Percentiles rank a stretch among this genome's conserved stretches.
These are phyloP conservation scores for Eimeria brunetti DNA, from an alignment of 169 alveolate species.

Conservation along the genomic window DNA sequence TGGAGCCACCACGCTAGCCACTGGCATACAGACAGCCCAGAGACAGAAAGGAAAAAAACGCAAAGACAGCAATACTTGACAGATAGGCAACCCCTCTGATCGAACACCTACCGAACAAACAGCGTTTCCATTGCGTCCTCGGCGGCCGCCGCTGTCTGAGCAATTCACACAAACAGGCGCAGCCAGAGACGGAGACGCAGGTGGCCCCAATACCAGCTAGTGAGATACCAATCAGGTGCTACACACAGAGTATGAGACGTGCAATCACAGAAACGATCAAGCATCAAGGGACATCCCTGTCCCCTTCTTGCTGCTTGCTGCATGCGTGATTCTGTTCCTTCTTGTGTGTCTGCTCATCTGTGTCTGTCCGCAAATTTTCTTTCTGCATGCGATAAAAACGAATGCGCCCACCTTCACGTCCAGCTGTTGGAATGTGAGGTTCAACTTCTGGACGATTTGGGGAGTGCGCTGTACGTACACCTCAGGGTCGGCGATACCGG, in stretches of 20 bases:
- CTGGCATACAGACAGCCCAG: not conserved
- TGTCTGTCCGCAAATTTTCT: not conserved
- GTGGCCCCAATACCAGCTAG: not conserved
- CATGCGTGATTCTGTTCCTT: not conserved
- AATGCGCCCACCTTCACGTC: constrained; percentile 18
- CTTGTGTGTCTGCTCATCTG: not conserved
- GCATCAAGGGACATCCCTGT: too few species aligned
- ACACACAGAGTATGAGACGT: not conserved
- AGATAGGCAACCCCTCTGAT: not conserved
- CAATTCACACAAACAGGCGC: not conserved
- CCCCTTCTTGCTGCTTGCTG: not conserved
- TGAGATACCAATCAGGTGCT: not conserved
- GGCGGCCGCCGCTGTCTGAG: constrained; percentile 33
- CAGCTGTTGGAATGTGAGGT: constrained; percentile 34
- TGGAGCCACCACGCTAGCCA: not conserved
- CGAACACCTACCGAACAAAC: constrained; percentile 20
- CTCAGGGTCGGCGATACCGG: constrained; percentile 39
- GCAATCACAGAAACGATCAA: too few species aligned
- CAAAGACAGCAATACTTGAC: not conserved
- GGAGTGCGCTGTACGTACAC: constrained; percentile 32
- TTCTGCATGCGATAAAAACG: not conserved
- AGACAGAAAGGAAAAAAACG: not conserved
- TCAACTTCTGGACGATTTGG: constrained; percentile 47
- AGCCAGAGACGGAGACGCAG: not conserved
- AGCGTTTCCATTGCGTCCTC: constrained; percentile 40